Evolutionary conservation across 1,139 yeast species (phyloP), one percentile per base, ranked within the genome.

Genomic region (Blastobotrys niveus): DNA sequence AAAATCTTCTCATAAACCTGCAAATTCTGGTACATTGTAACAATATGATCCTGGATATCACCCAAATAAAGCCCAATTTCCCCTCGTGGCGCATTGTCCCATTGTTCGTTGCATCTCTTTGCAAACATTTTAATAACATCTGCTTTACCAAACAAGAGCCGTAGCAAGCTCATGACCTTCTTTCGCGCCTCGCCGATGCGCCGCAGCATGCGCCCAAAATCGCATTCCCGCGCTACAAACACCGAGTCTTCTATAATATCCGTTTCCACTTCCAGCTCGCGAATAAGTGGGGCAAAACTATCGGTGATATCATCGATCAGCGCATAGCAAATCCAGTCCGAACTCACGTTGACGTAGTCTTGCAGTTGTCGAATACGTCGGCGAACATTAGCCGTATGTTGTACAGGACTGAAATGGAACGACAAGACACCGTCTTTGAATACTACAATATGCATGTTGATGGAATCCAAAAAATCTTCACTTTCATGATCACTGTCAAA

Each of bases 321-420:
- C 0, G 98, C 98, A 66, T 91, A 91, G 2, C 96, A 91, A 40
- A 91, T 82, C 98, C 98, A 91, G 64, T 91, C 98, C 0, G 96
- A 80, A 1, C 93, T 79, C 4, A 91, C 95, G 2, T 86, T 85
- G 51, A 91, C 71, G 59, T 89, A 91, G 61, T 91, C 98, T 51
- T 83, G 76, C 52, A 91, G 72, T 52, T 91, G 70, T 47, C 98
- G 72, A 0, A 95, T 95, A 59, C 98, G 78, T 61, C 97, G 76
- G 56, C 98, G 76, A 32, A 91, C 98, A 61, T 91, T 91, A 45
- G 88, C 85, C 0, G 97, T 95, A 62, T 91, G 98, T 1, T 96
- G 96, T 0, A 97, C 87, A 6, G 96, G 88, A 10, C 89, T 81
- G 65, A 87, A 88, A 66, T 91, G 98, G 67, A 91, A 89, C 0